Evolutionary conservation across 352 stramenopile genomes (phyloP), one percentile per base, ranked within the genome.

Genomic region (Phytopythium litorale): DNA sequence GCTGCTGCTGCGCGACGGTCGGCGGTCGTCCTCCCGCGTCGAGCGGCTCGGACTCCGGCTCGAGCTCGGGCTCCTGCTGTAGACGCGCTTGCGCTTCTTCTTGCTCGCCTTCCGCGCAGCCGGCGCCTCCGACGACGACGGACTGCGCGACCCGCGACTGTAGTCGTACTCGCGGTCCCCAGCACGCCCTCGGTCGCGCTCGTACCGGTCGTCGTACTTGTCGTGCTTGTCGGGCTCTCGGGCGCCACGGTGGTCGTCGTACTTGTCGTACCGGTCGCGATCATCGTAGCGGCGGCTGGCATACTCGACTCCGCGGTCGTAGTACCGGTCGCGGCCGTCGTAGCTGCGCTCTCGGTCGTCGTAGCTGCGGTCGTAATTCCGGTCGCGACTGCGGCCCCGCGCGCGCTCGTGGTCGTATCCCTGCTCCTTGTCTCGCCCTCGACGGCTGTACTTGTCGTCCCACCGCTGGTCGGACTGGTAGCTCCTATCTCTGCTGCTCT

Each of bases 51-150:
- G 55, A 19, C 55, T 60, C 7, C 37, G 37, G 40, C 55, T 60
- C 40, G 40, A 23, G 42, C 37, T 50, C 25, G 33, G 33, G 32
- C 30, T 65, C 30, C 51, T 45, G 49, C 58, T 81, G 57, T 73
- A 69, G 32, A 60, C 73, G 61, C 70, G 71, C 51, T 76, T 82
- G 25, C 72, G 74, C 53, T 81, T 87, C 43, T 38, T 67, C 30
- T 46, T 66, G 35, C 52, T 68, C n/a, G 64, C 67, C 42, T 45
- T 42, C 23, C 40, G 37, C 23, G 55, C 19, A 4, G 40, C 28
- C 11, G 23, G 7, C 5, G 42, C 28, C 4, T 60, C 40, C 19
- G 55, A 60, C 18, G 55, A 52, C 28, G 55, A 60, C 38, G 55
- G 38, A 18, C 54, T 60, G n/a, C 38, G 38, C 42, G 62, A 59